A percentile compares a stretch with the other conserved stretches of the same genome.
phyloP scores from a whole-genome alignment of 352 stramenopile genomes.

The Pythium dissotocum region DNA sequence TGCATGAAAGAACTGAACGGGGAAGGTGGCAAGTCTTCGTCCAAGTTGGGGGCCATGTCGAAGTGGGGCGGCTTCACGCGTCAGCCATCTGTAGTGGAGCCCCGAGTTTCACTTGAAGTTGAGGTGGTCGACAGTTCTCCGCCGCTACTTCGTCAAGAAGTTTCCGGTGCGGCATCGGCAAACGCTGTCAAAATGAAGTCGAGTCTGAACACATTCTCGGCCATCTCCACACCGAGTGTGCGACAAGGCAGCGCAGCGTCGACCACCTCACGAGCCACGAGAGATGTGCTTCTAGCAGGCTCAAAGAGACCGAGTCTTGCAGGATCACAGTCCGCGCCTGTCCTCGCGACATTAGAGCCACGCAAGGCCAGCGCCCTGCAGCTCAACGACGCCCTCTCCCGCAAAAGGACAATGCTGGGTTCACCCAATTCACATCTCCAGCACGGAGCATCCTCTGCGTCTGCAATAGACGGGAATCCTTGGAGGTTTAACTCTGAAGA shows the following conservation, averaged over 20 bases:
- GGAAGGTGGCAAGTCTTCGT: neutral
- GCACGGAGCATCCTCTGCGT: neutral
- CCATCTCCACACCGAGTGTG: slow-evolving; percentile 13
- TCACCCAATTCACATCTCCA: neutral
- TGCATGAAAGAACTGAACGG: slow-evolving; percentile 25
- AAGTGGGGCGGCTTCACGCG: slow-evolving; percentile 15
- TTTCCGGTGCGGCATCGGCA: neutral
- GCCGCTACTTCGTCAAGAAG: slow-evolving; percentile 14
- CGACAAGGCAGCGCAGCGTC: slow-evolving; percentile 7
- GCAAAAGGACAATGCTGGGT: slow-evolving; percentile 7
- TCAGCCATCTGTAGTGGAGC: slow-evolving; percentile 15
- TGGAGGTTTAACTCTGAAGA: slow-evolving; percentile 22
- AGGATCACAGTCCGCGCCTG: slow-evolving; percentile 14
- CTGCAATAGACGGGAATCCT: slow-evolving; percentile 1
- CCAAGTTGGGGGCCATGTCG: neutral
- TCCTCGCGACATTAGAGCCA: slow-evolving; percentile 2
- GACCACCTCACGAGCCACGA: neutral
- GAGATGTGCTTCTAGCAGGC: neutral
- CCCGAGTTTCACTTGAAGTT: slow-evolving; percentile 11
- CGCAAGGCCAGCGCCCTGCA: slow-evolving; percentile 7
- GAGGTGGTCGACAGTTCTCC: slow-evolving; percentile 26
- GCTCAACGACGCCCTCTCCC: slow-evolving; percentile 24
- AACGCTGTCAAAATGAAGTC: slow-evolving; percentile 28
- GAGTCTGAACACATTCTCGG: slow-evolving; percentile 25
- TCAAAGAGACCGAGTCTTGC: slow-evolving; percentile 6